Evolutionary conservation across 345 rosid genomes (phyloP).

Genomic region (Turritis glabra): DNA sequence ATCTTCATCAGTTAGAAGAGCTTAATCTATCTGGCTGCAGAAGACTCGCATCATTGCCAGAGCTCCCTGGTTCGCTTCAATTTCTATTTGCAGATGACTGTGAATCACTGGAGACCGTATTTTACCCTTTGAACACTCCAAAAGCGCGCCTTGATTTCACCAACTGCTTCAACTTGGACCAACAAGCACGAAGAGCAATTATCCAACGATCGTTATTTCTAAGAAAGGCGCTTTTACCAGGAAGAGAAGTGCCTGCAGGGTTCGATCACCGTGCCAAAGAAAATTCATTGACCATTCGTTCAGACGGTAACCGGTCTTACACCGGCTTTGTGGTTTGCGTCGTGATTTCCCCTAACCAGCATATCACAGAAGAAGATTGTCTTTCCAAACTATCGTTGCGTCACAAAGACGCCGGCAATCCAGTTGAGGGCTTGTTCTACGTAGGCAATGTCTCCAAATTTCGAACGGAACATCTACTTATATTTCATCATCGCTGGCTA

Average conservation of each 20-base stretch:
- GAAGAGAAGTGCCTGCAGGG: neutral
- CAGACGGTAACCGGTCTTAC: neutral
- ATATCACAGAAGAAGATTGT: neutral
- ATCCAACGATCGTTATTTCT: neutral
- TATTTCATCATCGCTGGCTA: no score
- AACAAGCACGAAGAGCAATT: neutral
- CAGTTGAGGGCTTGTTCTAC: neutral
- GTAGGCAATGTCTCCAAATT: no score
- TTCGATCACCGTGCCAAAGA: neutral
- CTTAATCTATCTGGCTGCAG: neutral
- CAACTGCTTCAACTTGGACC: neutral
- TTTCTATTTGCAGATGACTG: fast-evolving
- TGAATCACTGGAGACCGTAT: neutral
- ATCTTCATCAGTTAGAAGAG: neutral
- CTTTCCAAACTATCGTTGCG: neutral
- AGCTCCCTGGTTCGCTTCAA: neutral
- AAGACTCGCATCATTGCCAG: neutral
- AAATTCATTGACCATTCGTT: neutral
- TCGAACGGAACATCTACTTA: no score
- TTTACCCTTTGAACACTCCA: neutral
- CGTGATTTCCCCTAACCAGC: neutral
- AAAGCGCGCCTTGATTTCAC: neutral
- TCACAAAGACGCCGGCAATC: neutral
- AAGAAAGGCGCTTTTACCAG: neutral
- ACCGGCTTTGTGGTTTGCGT: neutral